Conservation (phyloP, 768 basidiomycete species). For the Russula lepida region DNA sequence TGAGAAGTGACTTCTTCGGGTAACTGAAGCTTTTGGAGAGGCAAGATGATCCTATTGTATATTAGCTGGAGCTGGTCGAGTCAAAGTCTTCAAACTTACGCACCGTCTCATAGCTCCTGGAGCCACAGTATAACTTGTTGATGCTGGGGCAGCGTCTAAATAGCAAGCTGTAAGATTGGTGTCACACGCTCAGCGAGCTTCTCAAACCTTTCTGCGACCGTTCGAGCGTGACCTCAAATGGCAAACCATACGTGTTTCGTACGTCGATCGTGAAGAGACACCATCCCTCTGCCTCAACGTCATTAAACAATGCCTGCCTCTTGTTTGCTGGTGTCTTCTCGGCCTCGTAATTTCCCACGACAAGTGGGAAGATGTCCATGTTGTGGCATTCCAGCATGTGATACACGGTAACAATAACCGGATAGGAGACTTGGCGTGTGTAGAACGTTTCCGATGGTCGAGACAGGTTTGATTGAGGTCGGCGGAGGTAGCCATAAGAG, state of each 20-base stretch:
- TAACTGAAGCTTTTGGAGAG: slow-evolving; percentile 62
- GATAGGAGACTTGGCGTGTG: slow-evolving; percentile 80
- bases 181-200: background rate
- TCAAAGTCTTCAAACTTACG: slow-evolving; percentile 21
- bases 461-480: slow-evolving; percentile 28
- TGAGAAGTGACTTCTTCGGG: slow-evolving; percentile 46
- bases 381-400: slow-evolving; percentile 84
- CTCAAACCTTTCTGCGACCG: slow-evolving; percentile 51
- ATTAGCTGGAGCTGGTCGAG: background rate
- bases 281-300: slow-evolving; percentile 53
- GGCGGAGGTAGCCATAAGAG: slow-evolving; percentile 69
- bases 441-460: slow-evolving; percentile 53
- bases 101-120: slow-evolving; percentile 84
- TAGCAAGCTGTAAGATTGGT: background rate
- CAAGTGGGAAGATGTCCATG: slow-evolving; percentile 74
- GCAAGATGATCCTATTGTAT: slow-evolving; percentile 49
- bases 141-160: slow-evolving; percentile 35
- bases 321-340: slow-evolving; percentile 17
- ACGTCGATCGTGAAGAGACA: slow-evolving; percentile 87
- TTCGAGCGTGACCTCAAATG: slow-evolving; percentile 82
- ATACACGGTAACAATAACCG: slow-evolving; percentile 89
- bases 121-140: slow-evolving; percentile 56
- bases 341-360: slow-evolving; percentile 24
- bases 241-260: slow-evolving; percentile 83
- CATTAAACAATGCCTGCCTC: slow-evolving; percentile 29